Base-by-base conservation (phyloP, 345 rosid species). In the Erodium maritimum region DNA sequence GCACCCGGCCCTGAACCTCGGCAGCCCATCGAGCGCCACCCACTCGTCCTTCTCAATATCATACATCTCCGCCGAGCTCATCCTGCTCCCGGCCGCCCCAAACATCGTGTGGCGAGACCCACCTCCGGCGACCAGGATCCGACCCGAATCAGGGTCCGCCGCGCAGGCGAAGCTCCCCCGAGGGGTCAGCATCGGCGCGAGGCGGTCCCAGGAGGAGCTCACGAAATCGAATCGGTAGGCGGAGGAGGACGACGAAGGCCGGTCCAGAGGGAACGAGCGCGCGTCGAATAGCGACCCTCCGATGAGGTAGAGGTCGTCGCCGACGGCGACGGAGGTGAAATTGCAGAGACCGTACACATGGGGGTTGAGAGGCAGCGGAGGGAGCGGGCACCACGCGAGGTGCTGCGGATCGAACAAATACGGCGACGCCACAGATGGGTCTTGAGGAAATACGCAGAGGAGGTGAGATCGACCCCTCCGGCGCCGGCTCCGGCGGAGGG, bases 111-210 rank as follows among this genome's bases (percentile, higher is more conserved):
- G 96, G 59, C 95, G 65, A 10, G 97, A 87, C 53, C 94, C 96
- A 18, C 96, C 97, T 1, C 94, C 97, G 0, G 96, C 97, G 1
- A 85, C 96, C 23, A 91, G 73, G 22, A 91, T 91, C 76, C 77
- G 73, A 33, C 74, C 75, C 0, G 54, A 48, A 17, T 68, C 63
- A 2, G 79, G 76, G 5, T 80, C 58, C 0, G 79, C 86, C 3
- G 75, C 84, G 55, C 97, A 87, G 4, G 96, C 97, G 48, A 91
- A 90, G 69, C 95, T 87, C n/a, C 97, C 95, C 0, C 95, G 84
- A 0, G 94, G 94, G 29, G 86, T 76, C 29, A 83, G 58, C 96
- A 91, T 91, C 17, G 96, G 86, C 5, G 90, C 67, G 19, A 85
- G 77, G 25, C 74, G 64, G 22, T 86, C 85, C 98, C 98, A 91